Conservation (phyloP, 768 basidiomycete species). For the Antrodiella citrinella region DNA sequence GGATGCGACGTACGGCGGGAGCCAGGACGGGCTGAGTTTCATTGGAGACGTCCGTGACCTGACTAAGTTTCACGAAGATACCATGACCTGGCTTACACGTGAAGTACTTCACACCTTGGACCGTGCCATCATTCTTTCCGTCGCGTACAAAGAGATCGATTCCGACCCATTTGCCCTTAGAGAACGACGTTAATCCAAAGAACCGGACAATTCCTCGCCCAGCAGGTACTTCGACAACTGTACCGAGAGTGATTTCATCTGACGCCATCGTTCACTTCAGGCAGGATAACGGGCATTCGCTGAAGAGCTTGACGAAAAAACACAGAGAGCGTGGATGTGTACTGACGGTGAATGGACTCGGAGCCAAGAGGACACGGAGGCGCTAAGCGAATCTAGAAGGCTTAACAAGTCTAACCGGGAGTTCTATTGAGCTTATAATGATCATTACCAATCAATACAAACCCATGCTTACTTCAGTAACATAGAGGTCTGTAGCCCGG, state of each 20-base stretch:
- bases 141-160: slow-evolving; percentile 75
- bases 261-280: slow-evolving; percentile 22
- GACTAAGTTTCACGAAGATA: slow-evolving; percentile 83
- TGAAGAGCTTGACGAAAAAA: not conserved
- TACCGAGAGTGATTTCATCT: slow-evolving; percentile 47
- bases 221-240: slow-evolving; percentile 71
- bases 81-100: slow-evolving; percentile 68
- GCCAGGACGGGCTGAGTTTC: slow-evolving; percentile 13
- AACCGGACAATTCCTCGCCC: slow-evolving; percentile 85
- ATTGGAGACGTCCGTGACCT: slow-evolving; percentile 53
- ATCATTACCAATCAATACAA: too few relatives aligned
- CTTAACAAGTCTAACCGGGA: too few relatives aligned
- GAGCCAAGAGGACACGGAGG: not conserved
- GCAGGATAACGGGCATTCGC: not conserved
- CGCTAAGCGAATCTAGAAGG: too few relatives aligned
- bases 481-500: too few relatives aligned
- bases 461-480: too few relatives aligned
- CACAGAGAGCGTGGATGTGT: too few relatives aligned
- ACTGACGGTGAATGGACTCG: too few relatives aligned
- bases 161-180: slow-evolving; percentile 91
- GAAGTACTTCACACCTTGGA: slow-evolving; percentile 78
- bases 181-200: slow-evolving; percentile 75
- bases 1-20: slow-evolving; percentile 8
- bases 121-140: slow-evolving; percentile 95
- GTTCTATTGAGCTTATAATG: too few relatives aligned